A percentile compares a stretch with the other conserved stretches of the same genome.
phyloP scores from a whole-genome alignment of 176 grass and related monocot genomes.

The Triticum dicoccoides region DNA sequence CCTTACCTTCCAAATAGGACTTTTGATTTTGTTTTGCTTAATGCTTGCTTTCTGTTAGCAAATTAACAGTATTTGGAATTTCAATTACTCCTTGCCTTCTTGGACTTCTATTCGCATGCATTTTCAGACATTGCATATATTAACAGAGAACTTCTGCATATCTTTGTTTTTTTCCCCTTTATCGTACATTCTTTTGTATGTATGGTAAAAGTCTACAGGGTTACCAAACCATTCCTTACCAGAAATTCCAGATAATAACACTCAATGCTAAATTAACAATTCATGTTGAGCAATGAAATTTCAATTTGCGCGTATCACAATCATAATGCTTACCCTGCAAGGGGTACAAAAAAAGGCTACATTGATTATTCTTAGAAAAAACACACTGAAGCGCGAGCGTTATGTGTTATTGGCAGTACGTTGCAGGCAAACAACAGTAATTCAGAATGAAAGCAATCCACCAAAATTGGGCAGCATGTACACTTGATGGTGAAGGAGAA shows the following conservation, averaged over 20 bases:
- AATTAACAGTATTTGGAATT: background rate
- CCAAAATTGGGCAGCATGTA: background rate
- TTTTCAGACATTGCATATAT: background rate
- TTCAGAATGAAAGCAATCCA: background rate
- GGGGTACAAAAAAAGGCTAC: background rate
- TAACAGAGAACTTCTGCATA: background rate
- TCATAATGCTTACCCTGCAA: background rate
- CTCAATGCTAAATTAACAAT: background rate
- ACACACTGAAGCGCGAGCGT: no score
- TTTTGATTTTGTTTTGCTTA: background rate
- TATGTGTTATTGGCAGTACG: background rate
- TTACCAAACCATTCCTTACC: background rate
- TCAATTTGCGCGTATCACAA: background rate
- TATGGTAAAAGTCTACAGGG: background rate
- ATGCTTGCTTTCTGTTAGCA: background rate
- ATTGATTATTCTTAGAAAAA: background rate
- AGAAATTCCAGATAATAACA: background rate
- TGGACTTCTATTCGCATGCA: background rate
- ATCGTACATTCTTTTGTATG: background rate
- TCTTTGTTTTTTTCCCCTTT: background rate
- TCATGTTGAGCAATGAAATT: background rate
- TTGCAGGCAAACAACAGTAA: conserved; percentile 1
- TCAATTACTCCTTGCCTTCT: background rate
- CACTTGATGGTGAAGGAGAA: background rate
- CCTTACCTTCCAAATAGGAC: background rate